These are phyloP conservation scores for Polytrichum commune DNA, from an alignment of 225 moss, liverwort and hornwort species.

Conservation along the genomic window DNA sequence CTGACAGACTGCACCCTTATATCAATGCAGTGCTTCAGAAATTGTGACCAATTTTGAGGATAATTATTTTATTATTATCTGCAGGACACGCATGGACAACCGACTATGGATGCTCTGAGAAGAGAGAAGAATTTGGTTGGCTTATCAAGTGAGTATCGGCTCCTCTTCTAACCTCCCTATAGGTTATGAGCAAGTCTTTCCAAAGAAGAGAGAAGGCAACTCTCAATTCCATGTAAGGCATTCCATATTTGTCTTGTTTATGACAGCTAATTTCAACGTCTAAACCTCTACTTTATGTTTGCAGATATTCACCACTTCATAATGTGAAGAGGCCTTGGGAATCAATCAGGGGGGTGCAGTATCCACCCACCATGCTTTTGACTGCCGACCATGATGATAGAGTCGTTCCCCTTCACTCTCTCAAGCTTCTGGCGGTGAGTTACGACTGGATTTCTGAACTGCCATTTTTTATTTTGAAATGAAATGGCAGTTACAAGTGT, in stretches of 20 bases:
- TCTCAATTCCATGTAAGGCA: too few species aligned
- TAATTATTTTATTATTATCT: background rate
- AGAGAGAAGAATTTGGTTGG: conserved; percentile 46
- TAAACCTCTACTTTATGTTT: background rate
- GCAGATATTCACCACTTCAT: conserved; percentile 49
- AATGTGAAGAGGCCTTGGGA: conserved; percentile 59
- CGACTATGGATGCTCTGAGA: conserved; percentile 55
- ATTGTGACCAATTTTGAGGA: too few species aligned
- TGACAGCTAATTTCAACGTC: too few species aligned
- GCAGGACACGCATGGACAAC: conserved; percentile 56
- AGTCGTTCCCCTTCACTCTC: conserved; percentile 58
- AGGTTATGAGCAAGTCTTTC: too few species aligned
- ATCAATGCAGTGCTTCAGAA: too few species aligned
- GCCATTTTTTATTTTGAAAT: too few species aligned
- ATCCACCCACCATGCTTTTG: conserved; percentile 55
- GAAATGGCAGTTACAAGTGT: too few species aligned
- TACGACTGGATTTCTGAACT: background rate
- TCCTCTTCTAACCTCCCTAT: background rate
- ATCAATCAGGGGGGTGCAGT: conserved; percentile 41
- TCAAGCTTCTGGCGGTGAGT: conserved; percentile 53
- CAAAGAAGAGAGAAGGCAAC: too few species aligned
- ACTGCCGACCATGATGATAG: conserved; percentile 61
- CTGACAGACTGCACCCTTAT: too few species aligned
- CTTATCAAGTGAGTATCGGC: conserved; percentile 22
- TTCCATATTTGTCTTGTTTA: too few species aligned